Conservation (phyloP, 768 basidiomycete species). For the Tylopilus plumbeoviolaceoides region DNA sequence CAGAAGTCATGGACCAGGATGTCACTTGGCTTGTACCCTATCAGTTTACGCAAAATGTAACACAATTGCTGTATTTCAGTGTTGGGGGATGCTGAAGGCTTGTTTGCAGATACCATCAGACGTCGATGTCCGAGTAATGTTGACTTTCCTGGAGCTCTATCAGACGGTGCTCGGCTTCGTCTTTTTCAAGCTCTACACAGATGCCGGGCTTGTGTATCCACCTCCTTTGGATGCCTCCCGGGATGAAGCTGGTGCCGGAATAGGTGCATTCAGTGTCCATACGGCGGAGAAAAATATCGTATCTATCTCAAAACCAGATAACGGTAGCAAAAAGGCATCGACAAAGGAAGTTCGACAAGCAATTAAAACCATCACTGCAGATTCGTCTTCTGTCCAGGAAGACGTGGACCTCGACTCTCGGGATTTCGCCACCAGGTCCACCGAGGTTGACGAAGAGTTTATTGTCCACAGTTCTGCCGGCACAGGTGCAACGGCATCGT, state of each 20-base stretch:
- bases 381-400: slow-evolving; percentile 21
- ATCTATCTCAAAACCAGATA: slow-evolving; percentile 15
- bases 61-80: slow-evolving; percentile 21
- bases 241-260: slow-evolving; percentile 81
- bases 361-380: slow-evolving; percentile 41
- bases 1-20: slow-evolving; percentile 87
- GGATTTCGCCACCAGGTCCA: slow-evolving; percentile 28
- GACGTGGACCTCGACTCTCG: slow-evolving; percentile 38
- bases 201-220: slow-evolving; percentile 90
- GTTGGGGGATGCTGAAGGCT: slow-evolving; percentile 7
- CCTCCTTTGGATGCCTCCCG: slow-evolving; percentile 80
- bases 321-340: slow-evolving; percentile 38
- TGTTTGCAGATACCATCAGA: slow-evolving; percentile 76
- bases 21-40: slow-evolving; percentile 97
- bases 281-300: slow-evolving; percentile 31
- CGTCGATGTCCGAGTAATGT: slow-evolving; percentile 96
- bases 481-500: slow-evolving; percentile 39
- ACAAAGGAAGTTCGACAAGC: slow-evolving; percentile 52
- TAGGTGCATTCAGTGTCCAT: slow-evolving; percentile 83
- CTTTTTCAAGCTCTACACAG: slow-evolving; percentile 98
- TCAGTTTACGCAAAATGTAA: slow-evolving; percentile 91
- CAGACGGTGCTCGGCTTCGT: slow-evolving; percentile 95
- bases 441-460: slow-evolving; percentile 61
- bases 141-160: slow-evolving; percentile 97
- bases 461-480: slow-evolving; percentile 55